Base-by-base conservation (phyloP, 2,329 filamentous ascomycete species). In the Fusarium multiceps region DNA sequence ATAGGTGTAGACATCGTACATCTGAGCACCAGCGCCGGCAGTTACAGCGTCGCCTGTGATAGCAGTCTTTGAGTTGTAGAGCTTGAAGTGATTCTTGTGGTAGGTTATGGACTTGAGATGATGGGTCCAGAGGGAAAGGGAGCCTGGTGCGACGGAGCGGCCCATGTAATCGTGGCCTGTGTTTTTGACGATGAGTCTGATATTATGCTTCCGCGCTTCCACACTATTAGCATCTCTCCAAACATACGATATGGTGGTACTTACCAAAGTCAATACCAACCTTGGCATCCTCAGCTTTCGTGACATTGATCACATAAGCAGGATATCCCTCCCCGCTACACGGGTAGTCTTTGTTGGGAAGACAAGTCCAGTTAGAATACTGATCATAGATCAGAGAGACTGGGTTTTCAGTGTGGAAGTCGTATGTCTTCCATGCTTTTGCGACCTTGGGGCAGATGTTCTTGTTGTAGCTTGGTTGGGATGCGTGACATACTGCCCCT, bases 81-180 rank as follows among this genome's bases (percentile, higher is more conserved):
- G 82, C 20, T 71, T 77, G 68, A 87, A 84, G 2, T 76, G 59
- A 4, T 78, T 80, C 10, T 81, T 67, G 55, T 81, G 81, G 34
- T 82, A 80, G 1, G 68, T 28, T 3, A 82, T 73, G 7, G 72
- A 74, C 23, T 80, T 81, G 47, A 88, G 77, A 62, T 86, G 75
- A 55, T 85, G 86, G 0, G 81, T 83, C 87, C 86, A 88, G 59
- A 88, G 82, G 2, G 81, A 86, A 1, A 89, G 76, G 0, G 86
- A 83, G 3, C 87, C 86, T 0, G 82, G 82, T 0, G 81, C 83
- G n/a, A 79, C 78, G 9, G 82, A 85, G 3, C 82, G 80, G 4
- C 83, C 84, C 10, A 82, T 72, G 34, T 80, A 82, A 51, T 86
- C 82, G 23, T 85, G 80, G 20, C 82, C 78, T 1, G 78, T 81